These are phyloP conservation scores for Zopfochytrium polystomum DNA, from an alignment of 371 early-diverging fungal species.

Conservation along the genomic window DNA sequence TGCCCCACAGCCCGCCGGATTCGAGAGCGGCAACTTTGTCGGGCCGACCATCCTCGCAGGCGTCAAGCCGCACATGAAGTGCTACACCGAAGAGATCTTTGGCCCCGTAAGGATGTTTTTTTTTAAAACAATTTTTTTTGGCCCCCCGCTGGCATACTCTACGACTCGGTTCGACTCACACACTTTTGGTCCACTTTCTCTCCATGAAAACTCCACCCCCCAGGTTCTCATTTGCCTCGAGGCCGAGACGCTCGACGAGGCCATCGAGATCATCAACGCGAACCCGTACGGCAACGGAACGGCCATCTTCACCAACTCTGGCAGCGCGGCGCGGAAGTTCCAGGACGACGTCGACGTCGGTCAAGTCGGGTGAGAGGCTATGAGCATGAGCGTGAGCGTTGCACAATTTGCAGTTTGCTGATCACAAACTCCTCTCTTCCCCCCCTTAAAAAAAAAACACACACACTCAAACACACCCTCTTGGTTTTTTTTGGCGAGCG, in stretches of 20 bases:
- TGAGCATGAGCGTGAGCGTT: no score
- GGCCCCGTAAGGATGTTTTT: no score
- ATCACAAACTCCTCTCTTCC: constrained; percentile 34
- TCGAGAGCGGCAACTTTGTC: constrained; percentile 88
- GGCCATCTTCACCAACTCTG: constrained; percentile 87
- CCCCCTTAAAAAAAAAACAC: no score
- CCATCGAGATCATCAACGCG: constrained; percentile 83
- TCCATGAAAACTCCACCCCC: not conserved
- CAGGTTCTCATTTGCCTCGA: constrained; percentile 72
- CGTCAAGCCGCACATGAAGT: constrained; percentile 81
- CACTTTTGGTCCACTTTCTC: no score
- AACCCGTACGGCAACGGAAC: constrained; percentile 96
- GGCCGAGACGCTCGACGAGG: constrained; percentile 87
- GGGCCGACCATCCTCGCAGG: constrained; percentile 86
- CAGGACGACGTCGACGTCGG: constrained; percentile 88
- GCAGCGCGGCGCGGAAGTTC: constrained; percentile 87
- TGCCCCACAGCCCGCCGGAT: no score
- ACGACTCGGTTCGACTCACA: no score
- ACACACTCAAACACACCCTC: no score
- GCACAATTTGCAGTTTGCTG: not conserved
- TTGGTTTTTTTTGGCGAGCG: no score
- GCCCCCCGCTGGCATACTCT: no score
- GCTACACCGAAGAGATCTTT: constrained; percentile 96
- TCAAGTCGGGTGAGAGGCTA: constrained; percentile 59
- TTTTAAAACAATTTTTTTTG: no score